Conservation (phyloP, 73 alveolate species). For the Paraurostyla sp. region DNA sequence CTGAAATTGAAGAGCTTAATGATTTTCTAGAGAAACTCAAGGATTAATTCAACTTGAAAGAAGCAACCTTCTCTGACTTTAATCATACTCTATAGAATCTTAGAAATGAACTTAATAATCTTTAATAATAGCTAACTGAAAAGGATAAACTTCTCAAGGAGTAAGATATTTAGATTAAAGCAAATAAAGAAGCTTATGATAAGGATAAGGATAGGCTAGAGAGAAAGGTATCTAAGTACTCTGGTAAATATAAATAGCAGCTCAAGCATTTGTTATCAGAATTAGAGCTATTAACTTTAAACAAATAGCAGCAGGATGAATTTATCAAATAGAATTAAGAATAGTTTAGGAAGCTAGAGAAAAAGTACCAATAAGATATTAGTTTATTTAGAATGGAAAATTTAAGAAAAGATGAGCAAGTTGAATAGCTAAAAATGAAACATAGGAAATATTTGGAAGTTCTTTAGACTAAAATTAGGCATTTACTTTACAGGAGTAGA, state of each 20-base stretch:
- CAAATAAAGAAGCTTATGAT: constrained; percentile 1
- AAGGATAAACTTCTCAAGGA: neutral
- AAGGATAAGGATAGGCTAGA: constrained; percentile 30
- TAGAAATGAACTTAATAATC: neutral
- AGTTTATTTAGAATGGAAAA: constrained; percentile 18
- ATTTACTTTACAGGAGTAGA: constrained; percentile 29
- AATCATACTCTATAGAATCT: neutral
- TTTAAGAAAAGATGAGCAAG: neutral
- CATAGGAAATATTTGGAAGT: constrained; percentile 6
- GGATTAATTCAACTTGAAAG: neutral
- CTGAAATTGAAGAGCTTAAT: neutral
- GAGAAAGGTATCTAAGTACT: constrained; percentile 17
- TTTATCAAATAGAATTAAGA: neutral
- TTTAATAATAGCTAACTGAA: neutral
- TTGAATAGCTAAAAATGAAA: neutral
- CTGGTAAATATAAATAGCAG: neutral
- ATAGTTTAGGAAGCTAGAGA: neutral
- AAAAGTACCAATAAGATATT: constrained; percentile 26
- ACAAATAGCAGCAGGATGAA: constrained; percentile 4
- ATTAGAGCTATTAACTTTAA: neutral
- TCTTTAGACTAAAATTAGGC: constrained; percentile 20
- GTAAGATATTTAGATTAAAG: neutral
- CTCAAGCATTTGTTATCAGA: neutral
- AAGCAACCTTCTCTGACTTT: neutral
- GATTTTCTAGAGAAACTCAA: neutral